Conservation (phyloP, 2,329 filamentous ascomycete genomes). For the Sporothrix protearum region DNA sequence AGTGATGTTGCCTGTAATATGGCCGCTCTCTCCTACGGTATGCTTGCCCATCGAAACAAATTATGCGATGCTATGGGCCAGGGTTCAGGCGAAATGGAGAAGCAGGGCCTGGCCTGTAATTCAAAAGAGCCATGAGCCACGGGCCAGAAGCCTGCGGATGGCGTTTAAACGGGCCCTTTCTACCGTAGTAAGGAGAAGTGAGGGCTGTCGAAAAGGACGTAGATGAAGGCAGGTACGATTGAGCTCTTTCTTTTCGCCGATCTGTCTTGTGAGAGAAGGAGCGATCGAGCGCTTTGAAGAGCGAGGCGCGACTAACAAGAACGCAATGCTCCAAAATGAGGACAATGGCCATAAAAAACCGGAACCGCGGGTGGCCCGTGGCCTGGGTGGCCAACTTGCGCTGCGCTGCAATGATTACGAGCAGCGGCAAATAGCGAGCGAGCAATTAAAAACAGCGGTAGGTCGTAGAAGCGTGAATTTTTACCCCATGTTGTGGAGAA, state of each 20-base stretch:
- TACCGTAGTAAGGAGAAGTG: not conserved
- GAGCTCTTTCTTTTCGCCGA: not conserved
- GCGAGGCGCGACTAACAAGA: not conserved
- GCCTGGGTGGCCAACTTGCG: not conserved
- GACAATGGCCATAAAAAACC: not conserved
- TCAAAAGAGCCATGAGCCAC: not conserved
- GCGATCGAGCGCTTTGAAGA: not conserved
- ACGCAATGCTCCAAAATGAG: not conserved
- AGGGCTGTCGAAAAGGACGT: not conserved
- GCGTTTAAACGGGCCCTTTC: not conserved
- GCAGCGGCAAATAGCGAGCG: not conserved
- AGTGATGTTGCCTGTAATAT: not conserved
- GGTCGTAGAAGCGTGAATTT: not conserved
- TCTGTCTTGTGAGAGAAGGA: not conserved
- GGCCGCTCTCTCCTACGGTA: not conserved
- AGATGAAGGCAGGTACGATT: not conserved
- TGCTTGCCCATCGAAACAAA: not conserved
- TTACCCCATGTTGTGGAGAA: slow-evolving; percentile 23
- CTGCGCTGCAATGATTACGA: not conserved
- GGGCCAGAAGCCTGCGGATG: not conserved
- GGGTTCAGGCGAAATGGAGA: not conserved
- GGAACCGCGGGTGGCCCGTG: not conserved
- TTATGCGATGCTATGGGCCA: not conserved
- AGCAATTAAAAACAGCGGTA: not conserved
- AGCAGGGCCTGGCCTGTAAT: not conserved